Evolutionary conservation across 2,329 filamentous ascomycete species (phyloP).

Genomic region (Raffaelea arxii): DNA sequence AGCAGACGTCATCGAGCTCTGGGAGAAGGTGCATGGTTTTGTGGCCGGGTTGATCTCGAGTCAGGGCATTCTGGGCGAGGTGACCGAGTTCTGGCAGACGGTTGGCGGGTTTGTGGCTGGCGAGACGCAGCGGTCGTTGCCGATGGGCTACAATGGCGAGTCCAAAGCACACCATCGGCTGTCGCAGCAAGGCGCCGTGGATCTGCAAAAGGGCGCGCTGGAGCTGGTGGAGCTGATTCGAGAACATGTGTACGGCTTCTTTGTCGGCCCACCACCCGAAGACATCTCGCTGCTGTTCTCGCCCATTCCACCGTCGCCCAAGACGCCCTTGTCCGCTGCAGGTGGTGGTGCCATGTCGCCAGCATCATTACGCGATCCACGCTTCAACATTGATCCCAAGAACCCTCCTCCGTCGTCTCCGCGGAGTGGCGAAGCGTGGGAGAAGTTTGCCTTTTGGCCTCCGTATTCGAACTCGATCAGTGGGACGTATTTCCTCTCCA

Average conservation of each 20-base stretch:
- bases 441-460: conserved; percentile 93
- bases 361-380: conserved; percentile 54
- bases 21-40: conserved; percentile 78
- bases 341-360: conserved; percentile 34
- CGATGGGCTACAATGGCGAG: conserved; percentile 70
- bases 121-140: conserved; percentile 69
- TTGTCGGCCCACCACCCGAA: conserved; percentile 78
- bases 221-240: conserved; percentile 79
- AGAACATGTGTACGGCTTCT: conserved; percentile 71
- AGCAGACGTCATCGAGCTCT: conserved; percentile 74
- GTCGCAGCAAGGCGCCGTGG: conserved; percentile 56
- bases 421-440: conserved; percentile 75
- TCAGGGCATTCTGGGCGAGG: conserved; percentile 76
- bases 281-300: conserved; percentile 84
- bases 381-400: conserved; percentile 70
- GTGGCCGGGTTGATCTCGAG: conserved; percentile 65
- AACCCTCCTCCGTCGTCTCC: conserved; percentile 70
- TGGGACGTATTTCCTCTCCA: conserved; percentile 81
- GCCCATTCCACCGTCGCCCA: conserved; percentile 61
- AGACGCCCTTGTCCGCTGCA: conserved; percentile 28
- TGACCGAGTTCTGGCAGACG: conserved; percentile 90
- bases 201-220: conserved; percentile 66
- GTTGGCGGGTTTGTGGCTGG: conserved; percentile 85
- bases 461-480: conserved; percentile 86
- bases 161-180: conserved; percentile 75